A percentile compares a stretch with the other conserved stretches of the same genome.
These are phyloP conservation scores for Pythium biforme DNA, from an alignment of 352 stramenopile species.

Conservation along the genomic window DNA sequence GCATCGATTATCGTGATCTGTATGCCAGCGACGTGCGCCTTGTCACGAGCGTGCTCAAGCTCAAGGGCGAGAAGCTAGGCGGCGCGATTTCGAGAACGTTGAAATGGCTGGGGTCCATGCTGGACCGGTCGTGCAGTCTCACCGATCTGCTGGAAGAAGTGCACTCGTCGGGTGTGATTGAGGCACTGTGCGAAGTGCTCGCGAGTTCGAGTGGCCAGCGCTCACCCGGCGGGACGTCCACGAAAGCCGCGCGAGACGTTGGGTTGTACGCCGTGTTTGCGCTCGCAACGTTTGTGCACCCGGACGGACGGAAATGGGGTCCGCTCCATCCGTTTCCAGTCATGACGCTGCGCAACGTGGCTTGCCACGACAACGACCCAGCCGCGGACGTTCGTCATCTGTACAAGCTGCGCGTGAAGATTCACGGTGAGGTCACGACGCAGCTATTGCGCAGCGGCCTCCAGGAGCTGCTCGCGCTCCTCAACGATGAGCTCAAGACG, in stretches of 20 bases:
- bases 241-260: constrained; percentile 40
- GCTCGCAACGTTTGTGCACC: constrained; percentile 68
- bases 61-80: constrained; percentile 29
- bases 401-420: constrained; percentile 65
- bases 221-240: constrained; percentile 52
- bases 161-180: constrained; percentile 52
- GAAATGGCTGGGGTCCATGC: constrained; percentile 80
- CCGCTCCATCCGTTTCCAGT: constrained; percentile 58
- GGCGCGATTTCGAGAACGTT: constrained; percentile 52
- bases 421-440: constrained; percentile 64
- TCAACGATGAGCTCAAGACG: constrained; percentile 48
- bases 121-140: constrained; percentile 58
- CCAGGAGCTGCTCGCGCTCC: constrained; percentile 43
- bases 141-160: constrained; percentile 58
- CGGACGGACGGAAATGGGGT: constrained; percentile 56
- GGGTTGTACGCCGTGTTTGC: constrained; percentile 64
- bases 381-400: constrained; percentile 40
- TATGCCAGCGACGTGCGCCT: constrained; percentile 44
- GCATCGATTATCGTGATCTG: constrained; percentile 44
- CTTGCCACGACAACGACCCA: constrained; percentile 18
- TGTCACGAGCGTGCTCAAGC: constrained; percentile 43
- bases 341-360: constrained; percentile 29
- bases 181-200: constrained; percentile 62
- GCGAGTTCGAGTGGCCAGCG: constrained; percentile 40
- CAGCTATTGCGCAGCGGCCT: constrained; percentile 55